Evolutionary conservation across 176 grass and related monocot genomes (phyloP), one percentile per base, ranked within the genome.

Genomic region (Aegilops umbellulata): DNA sequence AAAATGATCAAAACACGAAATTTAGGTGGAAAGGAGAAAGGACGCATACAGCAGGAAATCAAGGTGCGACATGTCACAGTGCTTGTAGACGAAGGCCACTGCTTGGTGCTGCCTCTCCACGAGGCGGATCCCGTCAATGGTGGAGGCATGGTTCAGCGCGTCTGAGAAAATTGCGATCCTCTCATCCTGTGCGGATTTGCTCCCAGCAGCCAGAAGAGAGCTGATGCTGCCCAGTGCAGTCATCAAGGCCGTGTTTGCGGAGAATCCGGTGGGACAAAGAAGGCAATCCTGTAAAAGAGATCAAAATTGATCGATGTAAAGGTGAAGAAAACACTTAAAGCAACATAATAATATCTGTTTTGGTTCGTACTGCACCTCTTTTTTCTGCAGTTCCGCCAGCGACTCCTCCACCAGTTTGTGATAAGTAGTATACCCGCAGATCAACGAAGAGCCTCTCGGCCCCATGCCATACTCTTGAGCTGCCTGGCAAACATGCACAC

Each of bases 231-330:
- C 96, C 60, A 92, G 79, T 12, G 95, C 91, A 15, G 91, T 85
- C 80, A 98, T 90, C 72, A 95, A 90, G 26, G 91, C 91, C 89
- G 93, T 76, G 47, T 95, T 98, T 63, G 95, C 93, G 39, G 95
- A 88, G 87, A 95, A 98, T 49, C 95, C 95, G 20, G 93, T 98
- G 8, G 93, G 93, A 25, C 95, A 98, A 41, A 98, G 89, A 87
- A 98, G 84, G 69, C 93, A 98, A 69, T 97, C 93, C 89, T 97
- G 79, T 79, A 57, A 2, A 57, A 57, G 51, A 53, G 5, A 53
- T 53, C 16, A 41, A 41, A 41, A 32, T 32, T 4, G 31, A 41
- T 41, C 39, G 0, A 9, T 41, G 39, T 53, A 2, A 0, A 53
- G 49, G 49, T 53, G 5, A 53, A 53, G 16, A 53, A 53, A n/a